Evolutionary conservation across 2,329 filamentous ascomycete species (phyloP).

Genomic region (Mariannaea sp.): DNA sequence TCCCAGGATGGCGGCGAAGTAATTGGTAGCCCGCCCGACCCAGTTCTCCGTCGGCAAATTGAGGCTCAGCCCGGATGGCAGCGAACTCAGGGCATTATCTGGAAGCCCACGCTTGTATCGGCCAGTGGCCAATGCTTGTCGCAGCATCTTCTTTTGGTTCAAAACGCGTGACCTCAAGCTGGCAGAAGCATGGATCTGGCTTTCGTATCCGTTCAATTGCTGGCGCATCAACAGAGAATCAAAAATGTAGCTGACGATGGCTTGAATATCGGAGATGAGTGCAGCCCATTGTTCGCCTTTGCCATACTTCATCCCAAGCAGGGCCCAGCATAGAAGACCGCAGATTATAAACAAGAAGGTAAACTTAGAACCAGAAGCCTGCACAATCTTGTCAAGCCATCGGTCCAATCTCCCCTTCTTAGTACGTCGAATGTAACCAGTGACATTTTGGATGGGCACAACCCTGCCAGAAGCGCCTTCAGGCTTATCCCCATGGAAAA

Average conservation of each 20-base stretch:
- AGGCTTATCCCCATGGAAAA: too few species aligned
- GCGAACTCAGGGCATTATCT: not conserved
- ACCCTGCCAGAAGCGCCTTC: too few species aligned
- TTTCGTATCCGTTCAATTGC: conserved; percentile 37
- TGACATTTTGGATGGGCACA: too few species aligned
- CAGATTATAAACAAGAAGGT: too few species aligned
- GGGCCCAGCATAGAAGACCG: too few species aligned
- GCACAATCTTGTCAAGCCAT: too few species aligned
- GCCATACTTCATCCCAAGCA: conserved; percentile 39
- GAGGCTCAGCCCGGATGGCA: conserved; percentile 8
- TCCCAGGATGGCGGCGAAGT: conserved; percentile 3
- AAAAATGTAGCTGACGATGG: conserved; percentile 45
- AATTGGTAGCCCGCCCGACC: conserved; percentile 41
- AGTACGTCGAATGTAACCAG: too few species aligned
- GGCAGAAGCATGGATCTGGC: not conserved
- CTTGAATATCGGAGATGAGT: conserved; percentile 42
- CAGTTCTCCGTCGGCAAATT: conserved; percentile 28
- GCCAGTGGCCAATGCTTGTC: conserved; percentile 24
- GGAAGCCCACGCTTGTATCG: conserved; percentile 15
- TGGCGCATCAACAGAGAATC: conserved; percentile 47
- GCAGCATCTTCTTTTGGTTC: conserved; percentile 27
- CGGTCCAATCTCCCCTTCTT: too few species aligned
- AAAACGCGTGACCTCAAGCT: not conserved
- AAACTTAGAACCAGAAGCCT: too few species aligned
- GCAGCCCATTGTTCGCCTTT: conserved; percentile 44